A percentile compares a stretch with the other conserved stretches of the same genome.
These are phyloP conservation scores for Corymbia maculata DNA, from an alignment of 345 rosid genomes.

Conservation along the genomic window DNA sequence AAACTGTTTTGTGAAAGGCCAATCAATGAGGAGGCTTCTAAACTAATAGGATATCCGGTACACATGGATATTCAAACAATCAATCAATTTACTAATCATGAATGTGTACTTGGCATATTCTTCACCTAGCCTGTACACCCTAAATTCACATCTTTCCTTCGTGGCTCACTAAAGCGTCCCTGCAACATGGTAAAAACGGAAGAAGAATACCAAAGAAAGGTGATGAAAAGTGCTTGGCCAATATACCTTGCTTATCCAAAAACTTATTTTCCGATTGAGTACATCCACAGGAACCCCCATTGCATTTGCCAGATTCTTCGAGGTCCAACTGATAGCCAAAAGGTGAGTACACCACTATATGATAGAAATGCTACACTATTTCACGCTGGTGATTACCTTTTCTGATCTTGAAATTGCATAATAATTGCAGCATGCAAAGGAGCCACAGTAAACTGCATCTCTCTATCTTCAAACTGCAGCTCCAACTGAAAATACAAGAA, in stretches of 20 bases:
- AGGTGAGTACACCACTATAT: background rate
- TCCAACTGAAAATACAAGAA: slow-evolving; percentile 51
- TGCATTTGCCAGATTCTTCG: slow-evolving; percentile 57
- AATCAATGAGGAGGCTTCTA: background rate
- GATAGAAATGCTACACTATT: background rate
- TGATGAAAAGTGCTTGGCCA: background rate
- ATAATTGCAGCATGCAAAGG: slow-evolving; percentile 89
- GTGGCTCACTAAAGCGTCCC: background rate
- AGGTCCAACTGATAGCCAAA: slow-evolving; percentile 64
- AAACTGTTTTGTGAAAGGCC: background rate
- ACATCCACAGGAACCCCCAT: slow-evolving; percentile 65
- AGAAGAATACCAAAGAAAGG: background rate
- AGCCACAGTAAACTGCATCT: slow-evolving; percentile 65
- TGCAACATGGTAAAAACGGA: background rate
- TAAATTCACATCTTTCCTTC: background rate
- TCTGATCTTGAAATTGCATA: slow-evolving; percentile 90
- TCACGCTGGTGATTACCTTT: slow-evolving; percentile 34
- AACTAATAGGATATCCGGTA: background rate
- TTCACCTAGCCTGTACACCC: background rate
- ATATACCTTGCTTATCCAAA: slow-evolving; percentile 88
- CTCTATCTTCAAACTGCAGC: slow-evolving; percentile 84
- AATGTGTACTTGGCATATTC: background rate
- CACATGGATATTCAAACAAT: background rate
- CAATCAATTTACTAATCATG: background rate
- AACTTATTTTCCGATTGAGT: slow-evolving; percentile 65